Base-by-base conservation (phyloP, 179 eudicot species). In the Carnegiea gigantea region DNA sequence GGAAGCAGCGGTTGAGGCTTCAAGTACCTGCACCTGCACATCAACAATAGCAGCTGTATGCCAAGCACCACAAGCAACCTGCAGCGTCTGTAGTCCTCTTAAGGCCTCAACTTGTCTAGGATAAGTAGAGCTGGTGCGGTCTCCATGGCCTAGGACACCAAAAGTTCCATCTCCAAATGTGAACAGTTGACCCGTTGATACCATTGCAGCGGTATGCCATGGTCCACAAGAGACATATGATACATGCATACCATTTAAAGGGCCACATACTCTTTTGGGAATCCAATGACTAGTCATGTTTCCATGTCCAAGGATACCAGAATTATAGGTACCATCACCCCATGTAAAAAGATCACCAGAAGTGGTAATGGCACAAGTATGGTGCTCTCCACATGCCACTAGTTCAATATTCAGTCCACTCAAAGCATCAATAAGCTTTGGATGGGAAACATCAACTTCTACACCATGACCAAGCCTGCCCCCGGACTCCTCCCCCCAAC, bases 401-500 rank as follows among this genome's bases (percentile, higher is more conserved):
- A 78, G 80, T 70, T 95, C 94, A 80, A 94, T 74, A 75, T 88
- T 87, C 84, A 83, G 76, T 26, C 98, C 93, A 64, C 84, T 85
- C 67, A 95, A 88, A 72, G 89, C 75, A 33, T 90, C 92, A 48
- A 95, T 90, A 73, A 90, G 88, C 83, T 92, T 95, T 73, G 99
- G 98, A 75, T 89, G 86, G n/a, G 87, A 79, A 86, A 92, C 84
- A 74, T 95, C 99, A 21, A 85, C 85, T 77, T 92, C 98, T 20
- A 89, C 85, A 30, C 98, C 98, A 85, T 95, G 99, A 83, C 99
- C 99, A 57, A 95, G 95, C 85, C 99, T 90, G n/a, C 99, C 99
- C 65, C 97, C 95, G 6, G 86, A 81, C 79, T 90, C 97, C 86
- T 90, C 94, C 14, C 99, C 99, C 99, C 99, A 95, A 83, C 94